Percentiles rank a stretch among this genome's conserved stretches.
Evolutionary conservation across 352 stramenopile genomes (phyloP).

Genomic region (Phytopythium litorale): DNA sequence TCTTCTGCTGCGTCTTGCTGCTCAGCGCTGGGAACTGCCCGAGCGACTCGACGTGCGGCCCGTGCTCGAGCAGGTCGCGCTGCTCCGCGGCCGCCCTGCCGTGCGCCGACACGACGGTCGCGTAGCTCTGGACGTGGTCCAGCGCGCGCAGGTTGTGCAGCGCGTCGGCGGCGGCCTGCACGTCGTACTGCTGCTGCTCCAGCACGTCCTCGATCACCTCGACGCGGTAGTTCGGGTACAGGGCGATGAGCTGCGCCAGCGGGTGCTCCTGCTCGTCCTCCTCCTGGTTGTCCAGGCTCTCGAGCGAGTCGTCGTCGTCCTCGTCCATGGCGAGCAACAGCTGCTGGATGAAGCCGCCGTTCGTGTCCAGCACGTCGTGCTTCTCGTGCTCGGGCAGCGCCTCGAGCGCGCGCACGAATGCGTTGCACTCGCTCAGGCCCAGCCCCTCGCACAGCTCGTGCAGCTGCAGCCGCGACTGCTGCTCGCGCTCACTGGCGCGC

Average conservation of each 20-base stretch:
- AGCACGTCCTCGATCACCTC: constrained; percentile 65
- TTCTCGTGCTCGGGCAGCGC: constrained; percentile 38
- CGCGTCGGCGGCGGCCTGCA: constrained; percentile 45
- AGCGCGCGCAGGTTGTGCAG: constrained; percentile 53
- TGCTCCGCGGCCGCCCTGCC: constrained; percentile 14
- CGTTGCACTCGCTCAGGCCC: constrained; percentile 42
- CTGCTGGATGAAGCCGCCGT: constrained; percentile 66
- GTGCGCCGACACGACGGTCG: constrained; percentile 40
- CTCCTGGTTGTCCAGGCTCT: constrained; percentile 6
- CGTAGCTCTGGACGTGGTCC: constrained; percentile 58
- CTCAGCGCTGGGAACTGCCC: constrained; percentile 51
- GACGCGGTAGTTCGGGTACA: constrained; percentile 55
- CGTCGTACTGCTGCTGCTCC: constrained; percentile 50
- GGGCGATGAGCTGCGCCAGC: constrained; percentile 40
- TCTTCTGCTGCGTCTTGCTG: constrained; percentile 34
- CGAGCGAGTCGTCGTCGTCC: constrained; percentile 16
- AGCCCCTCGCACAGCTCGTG: constrained; percentile 51
- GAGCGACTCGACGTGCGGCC: constrained; percentile 38
- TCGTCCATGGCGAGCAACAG: constrained; percentile 55
- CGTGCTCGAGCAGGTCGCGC: constrained; percentile 17
- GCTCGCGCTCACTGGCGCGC: constrained; percentile 1
- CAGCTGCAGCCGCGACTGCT: constrained; percentile 37
- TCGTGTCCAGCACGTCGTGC: constrained; percentile 31
- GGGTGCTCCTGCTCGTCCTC: constrained; percentile 41
- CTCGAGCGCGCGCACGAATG: constrained; percentile 46